A percentile compares a stretch with the other conserved stretches of the same genome.
Conservation (phyloP, 768 basidiomycete species). For the Lactifluus volemus region DNA sequence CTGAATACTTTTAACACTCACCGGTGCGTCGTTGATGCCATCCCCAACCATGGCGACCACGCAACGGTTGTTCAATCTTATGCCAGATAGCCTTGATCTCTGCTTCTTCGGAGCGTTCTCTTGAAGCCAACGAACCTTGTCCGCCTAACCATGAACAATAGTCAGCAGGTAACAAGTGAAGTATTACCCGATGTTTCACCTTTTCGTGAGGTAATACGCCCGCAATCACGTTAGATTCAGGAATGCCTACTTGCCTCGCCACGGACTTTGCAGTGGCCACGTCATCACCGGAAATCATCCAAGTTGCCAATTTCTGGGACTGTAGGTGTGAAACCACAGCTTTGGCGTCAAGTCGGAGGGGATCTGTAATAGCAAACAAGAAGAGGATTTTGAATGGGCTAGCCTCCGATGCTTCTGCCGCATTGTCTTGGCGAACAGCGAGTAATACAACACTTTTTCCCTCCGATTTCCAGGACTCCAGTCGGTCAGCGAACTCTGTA, state of each 20-base stretch:
- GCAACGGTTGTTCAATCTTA: conserved; percentile 29
- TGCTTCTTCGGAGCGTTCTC: conserved; percentile 31
- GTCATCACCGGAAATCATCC: conserved; percentile 82
- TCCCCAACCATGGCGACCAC: conserved; percentile 52
- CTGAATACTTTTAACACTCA: conserved; percentile 20
- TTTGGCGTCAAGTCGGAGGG: conserved; percentile 49
- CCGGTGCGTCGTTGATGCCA: conserved; percentile 56
- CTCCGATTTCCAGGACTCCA: conserved; percentile 48
- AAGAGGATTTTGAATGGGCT: conserved; percentile 32
- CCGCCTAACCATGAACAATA: conserved; percentile 30
- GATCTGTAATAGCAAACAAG: conserved; percentile 57
- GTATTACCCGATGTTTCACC: conserved; percentile 28
- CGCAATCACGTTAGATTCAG: conserved; percentile 60
- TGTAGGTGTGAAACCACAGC: conserved; percentile 45
- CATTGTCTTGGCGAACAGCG: conserved; percentile 30
- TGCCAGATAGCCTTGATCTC: conserved; percentile 23
- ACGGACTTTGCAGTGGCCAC: conserved; percentile 62
- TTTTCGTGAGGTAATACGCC: conserved; percentile 80
- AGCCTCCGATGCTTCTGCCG: not conserved
- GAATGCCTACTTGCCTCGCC: conserved; percentile 58
- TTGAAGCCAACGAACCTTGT: conserved; percentile 53
- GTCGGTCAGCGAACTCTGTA: conserved; percentile 22
- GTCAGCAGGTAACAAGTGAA: conserved; percentile 9
- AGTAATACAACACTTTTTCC: conserved; percentile 67
- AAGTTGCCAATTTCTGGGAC: conserved; percentile 47